These are phyloP conservation scores for Dactylellina cionopaga DNA, from an alignment of 2,329 filamentous ascomycete genomes.

Conservation along the genomic window DNA sequence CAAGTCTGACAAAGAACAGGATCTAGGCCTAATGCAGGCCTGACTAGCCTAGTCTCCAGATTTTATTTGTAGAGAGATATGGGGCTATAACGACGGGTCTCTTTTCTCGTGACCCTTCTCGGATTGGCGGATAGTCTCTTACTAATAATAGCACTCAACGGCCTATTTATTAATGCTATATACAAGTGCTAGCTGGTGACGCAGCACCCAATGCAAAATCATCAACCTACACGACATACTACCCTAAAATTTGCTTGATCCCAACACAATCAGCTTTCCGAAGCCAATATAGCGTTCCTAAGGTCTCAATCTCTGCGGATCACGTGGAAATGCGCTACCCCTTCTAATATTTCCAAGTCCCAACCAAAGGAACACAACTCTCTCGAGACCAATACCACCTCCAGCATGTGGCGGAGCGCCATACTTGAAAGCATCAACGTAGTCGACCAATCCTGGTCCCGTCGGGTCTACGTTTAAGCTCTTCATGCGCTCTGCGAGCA, in stretches of 20 bases:
- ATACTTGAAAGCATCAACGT: slow-evolving; percentile 85
- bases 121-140: too few relatives aligned
- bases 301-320: slow-evolving; percentile 57
- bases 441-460: slow-evolving; percentile 82
- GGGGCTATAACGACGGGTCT: too few relatives aligned
- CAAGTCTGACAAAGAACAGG: not conserved
- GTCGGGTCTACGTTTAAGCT: slow-evolving; percentile 82
- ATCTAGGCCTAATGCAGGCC: not conserved
- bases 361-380: slow-evolving; percentile 70
- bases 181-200: not conserved
- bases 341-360: slow-evolving; percentile 57
- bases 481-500: slow-evolving; percentile 81
- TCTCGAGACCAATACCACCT: slow-evolving; percentile 87
- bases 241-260: too few relatives aligned
- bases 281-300: too few relatives aligned
- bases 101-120: too few relatives aligned
- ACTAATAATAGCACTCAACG: too few relatives aligned
- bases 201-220: too few relatives aligned
- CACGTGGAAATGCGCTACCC: slow-evolving; percentile 56
- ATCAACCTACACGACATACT: too few relatives aligned
- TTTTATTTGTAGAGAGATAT: not conserved
- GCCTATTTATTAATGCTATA: not conserved
- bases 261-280: too few relatives aligned
- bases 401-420: slow-evolving; percentile 91
- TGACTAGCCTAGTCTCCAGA: not conserved